These are phyloP conservation scores for Fusarium torulosum DNA, from an alignment of 2,329 filamentous ascomycete species.

Conservation along the genomic window DNA sequence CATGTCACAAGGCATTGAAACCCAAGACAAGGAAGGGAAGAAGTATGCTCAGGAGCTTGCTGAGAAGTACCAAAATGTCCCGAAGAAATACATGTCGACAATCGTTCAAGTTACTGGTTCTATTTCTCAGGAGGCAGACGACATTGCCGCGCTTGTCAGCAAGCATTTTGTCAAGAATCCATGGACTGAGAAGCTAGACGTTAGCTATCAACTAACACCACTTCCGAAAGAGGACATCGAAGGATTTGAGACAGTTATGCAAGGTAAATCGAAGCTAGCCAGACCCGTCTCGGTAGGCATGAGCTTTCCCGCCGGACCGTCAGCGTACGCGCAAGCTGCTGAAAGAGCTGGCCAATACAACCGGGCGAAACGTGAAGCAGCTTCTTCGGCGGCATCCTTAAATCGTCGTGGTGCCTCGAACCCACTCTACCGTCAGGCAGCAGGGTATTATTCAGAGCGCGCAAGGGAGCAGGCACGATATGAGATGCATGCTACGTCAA, in stretches of 20 bases:
- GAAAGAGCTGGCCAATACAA: slow-evolving; percentile 48
- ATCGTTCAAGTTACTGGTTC: slow-evolving; percentile 57
- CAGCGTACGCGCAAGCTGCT: slow-evolving; percentile 48
- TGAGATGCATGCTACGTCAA: slow-evolving; percentile 70
- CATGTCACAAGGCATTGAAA: slow-evolving; percentile 54
- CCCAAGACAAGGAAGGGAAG: slow-evolving; percentile 50
- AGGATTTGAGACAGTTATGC: slow-evolving; percentile 39
- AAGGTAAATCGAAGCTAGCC: slow-evolving; percentile 29
- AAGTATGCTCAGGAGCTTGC: slow-evolving; percentile 52
- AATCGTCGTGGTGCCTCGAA: slow-evolving; percentile 71
- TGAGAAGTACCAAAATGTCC: slow-evolving; percentile 58
- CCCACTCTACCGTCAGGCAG: slow-evolving; percentile 79
- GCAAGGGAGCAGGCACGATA: slow-evolving; percentile 73
- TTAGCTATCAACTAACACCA: slow-evolving; percentile 57
- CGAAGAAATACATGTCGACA: slow-evolving; percentile 57
- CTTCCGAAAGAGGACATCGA: slow-evolving; percentile 52
- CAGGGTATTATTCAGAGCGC: slow-evolving; percentile 79
- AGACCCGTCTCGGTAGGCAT: slow-evolving; percentile 7
- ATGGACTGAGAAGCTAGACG: slow-evolving; percentile 53
- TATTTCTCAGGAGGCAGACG: slow-evolving; percentile 53
- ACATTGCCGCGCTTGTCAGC: slow-evolving; percentile 58
- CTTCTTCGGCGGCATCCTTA: slow-evolving; percentile 56
- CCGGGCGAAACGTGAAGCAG: slow-evolving; percentile 51
- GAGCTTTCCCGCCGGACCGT: slow-evolving; percentile 12
- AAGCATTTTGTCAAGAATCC: slow-evolving; percentile 58